These are phyloP conservation scores for Castanea mollissima DNA, from an alignment of 306 rosid genomes.

Conservation along the genomic window DNA sequence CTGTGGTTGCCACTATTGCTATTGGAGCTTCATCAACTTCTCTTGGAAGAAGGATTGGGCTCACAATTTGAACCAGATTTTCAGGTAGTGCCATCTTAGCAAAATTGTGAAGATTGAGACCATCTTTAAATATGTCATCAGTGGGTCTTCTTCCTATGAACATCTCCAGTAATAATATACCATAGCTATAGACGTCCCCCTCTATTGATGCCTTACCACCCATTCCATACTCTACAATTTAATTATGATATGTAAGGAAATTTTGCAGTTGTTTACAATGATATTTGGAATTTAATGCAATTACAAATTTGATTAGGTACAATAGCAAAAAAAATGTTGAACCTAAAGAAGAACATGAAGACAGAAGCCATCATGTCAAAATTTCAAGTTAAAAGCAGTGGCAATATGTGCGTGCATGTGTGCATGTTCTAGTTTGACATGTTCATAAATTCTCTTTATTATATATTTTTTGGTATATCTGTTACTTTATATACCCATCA, in stretches of 20 bases:
- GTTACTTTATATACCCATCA: too few relatives aligned
- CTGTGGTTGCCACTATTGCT: not conserved
- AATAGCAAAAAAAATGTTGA: too few relatives aligned
- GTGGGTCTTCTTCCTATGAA: conserved; percentile 27
- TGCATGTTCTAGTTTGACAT: too few relatives aligned
- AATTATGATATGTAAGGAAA: not conserved
- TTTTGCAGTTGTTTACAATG: too few relatives aligned
- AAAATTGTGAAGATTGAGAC: conserved; percentile 19
- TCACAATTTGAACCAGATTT: conserved; percentile 23
- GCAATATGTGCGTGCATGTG: too few relatives aligned
- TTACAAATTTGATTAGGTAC: too few relatives aligned
- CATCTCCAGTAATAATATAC: conserved; percentile 36
- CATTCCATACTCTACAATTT: conserved; percentile 34
- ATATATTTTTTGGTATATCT: too few relatives aligned
- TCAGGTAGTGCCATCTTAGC: conserved; percentile 26
- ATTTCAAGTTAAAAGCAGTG: too few relatives aligned
- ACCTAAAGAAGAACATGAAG: too few relatives aligned
- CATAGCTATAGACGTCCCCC: conserved; percentile 39
- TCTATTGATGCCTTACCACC: conserved; percentile 19
- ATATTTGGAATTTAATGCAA: too few relatives aligned
- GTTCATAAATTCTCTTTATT: too few relatives aligned
- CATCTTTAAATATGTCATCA: conserved; percentile 28
- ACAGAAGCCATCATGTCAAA: too few relatives aligned
- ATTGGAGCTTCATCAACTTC: not conserved
- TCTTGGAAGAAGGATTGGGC: conserved; percentile 19